Evolutionary conservation across 805 yeast species (phyloP), one percentile per base, ranked within the genome.

Genomic region (Ogataea nonfermentans): DNA sequence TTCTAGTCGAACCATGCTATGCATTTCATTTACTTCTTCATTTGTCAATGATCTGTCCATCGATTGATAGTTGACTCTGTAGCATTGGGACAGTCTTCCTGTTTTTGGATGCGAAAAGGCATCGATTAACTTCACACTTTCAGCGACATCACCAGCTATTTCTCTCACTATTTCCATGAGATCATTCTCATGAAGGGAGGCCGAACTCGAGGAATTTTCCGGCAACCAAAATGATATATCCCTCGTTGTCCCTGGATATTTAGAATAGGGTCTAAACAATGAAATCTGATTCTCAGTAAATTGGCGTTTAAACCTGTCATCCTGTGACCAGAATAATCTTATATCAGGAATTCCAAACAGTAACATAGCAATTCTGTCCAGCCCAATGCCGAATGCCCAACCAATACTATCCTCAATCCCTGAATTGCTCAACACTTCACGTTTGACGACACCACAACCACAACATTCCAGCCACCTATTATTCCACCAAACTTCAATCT

Each of bases 401-500:
- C 96, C 95, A 31, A 91, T 71, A 16, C 79, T 75, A 44, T 78
- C 73, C 16, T 73, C 65, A 36, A 81, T 68, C 0, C 87, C 95
- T 1, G 96, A 76, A 49, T 82, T 84, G 15, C 76, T 67, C 26
- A 88, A 68, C 0, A 91, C 95, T 35, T 78, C 79, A 50, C 87
- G 83, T 49, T 79, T 79, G 6, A 89, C 95, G 25, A 91, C 73
- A 17, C 99, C 99, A 65, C 95, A 87, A 0, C 99, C 99, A 56
- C 96, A 87, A 59, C 95, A 81, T 66, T 93, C 99, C 24, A 93
- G 71, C 99, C 99, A 93, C 51, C 90, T 95, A 37, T 93, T 95
- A 58, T 89, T 86, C 97, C 98, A 93, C 90, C 95, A 89, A 4
- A 93, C 96, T 64, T 93, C 99, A 51, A 95, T 88, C 57, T 93